Evolutionary conservation across 495 filamentous ascomycete species (phyloP), one percentile per base, ranked within the genome.

Genomic region (Corynascus novoguineensis): DNA sequence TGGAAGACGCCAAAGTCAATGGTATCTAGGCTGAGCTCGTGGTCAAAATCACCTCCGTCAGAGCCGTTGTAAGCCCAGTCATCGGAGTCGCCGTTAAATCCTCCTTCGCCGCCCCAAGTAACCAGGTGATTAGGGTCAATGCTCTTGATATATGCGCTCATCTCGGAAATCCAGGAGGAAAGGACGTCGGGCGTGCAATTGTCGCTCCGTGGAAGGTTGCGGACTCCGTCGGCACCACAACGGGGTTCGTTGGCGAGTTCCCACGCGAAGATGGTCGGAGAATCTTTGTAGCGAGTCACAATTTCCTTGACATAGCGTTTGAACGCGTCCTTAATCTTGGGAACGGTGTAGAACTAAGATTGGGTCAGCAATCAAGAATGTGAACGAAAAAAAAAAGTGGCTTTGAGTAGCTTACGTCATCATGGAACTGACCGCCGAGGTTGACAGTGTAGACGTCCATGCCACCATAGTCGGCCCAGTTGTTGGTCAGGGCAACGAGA

Each of bases 1-100:
- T 88, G 86, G 64, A 87, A 80, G 3, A 82, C 83, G 24, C 79
- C 83, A 63, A 85, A 88, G 65, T 88, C 84, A 42, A 88, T 76
- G 12, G 74, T 82, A 2, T 71, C 34, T 41, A 88, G 75, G 22
- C 61, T 64, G 3, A 88, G 69, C 59, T 87, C 83, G 53, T 68
- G 69, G 32, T 81, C 78, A 53, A 87, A 88, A 67, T 87, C 81
- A n/a, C 78, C 69, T 11, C 86, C 84, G 65, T 88, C 83, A 52
- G 62, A 68, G 40, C 73, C 78, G 17, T 68, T 70, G 70, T 86
- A 87, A 0, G 82, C 81, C 64, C 83, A 86, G 62, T 78, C 79
- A 40, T 81, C 78, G 12, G 69, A 69, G 12, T 44, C 61, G 32
- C 71, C 61, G n/a, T 75, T 73, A 29, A 73, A 72, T 5, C 67